These are phyloP conservation scores for Tulasnella sp. DNA, from an alignment of 768 basidiomycete species.

Conservation along the genomic window DNA sequence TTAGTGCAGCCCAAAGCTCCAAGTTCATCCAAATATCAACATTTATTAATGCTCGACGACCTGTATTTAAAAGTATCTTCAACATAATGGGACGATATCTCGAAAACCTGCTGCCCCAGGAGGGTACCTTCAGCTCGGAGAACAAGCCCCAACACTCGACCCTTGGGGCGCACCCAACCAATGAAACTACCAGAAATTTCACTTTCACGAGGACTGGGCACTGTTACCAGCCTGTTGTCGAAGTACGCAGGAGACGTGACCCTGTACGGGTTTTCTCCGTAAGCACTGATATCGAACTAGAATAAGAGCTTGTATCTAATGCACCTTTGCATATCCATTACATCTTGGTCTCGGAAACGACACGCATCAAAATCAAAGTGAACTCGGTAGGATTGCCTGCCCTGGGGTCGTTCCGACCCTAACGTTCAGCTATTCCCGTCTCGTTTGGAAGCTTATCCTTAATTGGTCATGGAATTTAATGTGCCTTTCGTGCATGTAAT, in stretches of 20 bases:
- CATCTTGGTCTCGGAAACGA: too few relatives aligned
- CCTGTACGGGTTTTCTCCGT: not conserved
- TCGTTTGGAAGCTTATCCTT: too few relatives aligned
- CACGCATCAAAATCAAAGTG: too few relatives aligned
- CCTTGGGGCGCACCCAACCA: not conserved
- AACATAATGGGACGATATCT: not conserved
- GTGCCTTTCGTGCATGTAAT: too few relatives aligned
- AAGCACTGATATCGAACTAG: not conserved
- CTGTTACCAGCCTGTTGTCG: not conserved
- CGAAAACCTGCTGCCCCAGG: not conserved
- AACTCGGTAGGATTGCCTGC: too few relatives aligned
- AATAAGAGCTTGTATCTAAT: not conserved
- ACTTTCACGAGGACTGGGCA: not conserved
- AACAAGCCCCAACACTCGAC: not conserved
- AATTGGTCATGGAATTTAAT: too few relatives aligned
- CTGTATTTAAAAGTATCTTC: not conserved
- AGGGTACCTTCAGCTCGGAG: not conserved
- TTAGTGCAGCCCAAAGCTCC: not conserved
- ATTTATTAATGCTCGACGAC: not conserved
- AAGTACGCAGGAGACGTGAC: not conserved
- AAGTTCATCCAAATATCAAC: not conserved
- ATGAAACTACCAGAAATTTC: not conserved
- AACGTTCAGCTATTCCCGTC: too few relatives aligned
- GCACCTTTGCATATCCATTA: too few relatives aligned
- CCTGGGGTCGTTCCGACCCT: too few relatives aligned